Evolutionary conservation across 225 moss, liverwort and hornwort species (phyloP).

Genomic region (Lunularia cruciata): DNA sequence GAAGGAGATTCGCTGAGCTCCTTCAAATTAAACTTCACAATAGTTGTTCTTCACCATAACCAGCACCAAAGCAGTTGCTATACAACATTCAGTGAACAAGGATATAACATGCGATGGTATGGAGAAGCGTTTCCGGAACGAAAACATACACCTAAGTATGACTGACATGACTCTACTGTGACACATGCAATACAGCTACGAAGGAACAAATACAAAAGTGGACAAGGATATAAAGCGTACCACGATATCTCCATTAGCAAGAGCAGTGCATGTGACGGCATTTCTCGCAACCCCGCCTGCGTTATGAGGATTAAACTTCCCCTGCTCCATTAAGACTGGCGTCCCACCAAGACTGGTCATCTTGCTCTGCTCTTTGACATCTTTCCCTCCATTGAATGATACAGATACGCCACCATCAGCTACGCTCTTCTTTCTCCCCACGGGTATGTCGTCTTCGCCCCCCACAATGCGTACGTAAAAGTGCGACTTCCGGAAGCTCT

Average conservation of each 20-base stretch:
- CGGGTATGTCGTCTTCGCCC: conserved; percentile 35
- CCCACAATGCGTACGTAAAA: conserved; percentile 67
- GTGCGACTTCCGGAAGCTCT: conserved; percentile 82
- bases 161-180: neutral
- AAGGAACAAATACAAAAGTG: neutral
- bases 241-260: conserved; percentile 89
- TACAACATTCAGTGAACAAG: too few species aligned
- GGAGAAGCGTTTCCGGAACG: too few species aligned
- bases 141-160: neutral
- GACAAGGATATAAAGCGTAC: conserved; percentile 44
- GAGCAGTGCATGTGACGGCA: conserved; percentile 75
- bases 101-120: too few species aligned
- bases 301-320: conserved; percentile 69
- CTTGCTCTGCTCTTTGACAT: conserved; percentile 42
- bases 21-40: too few species aligned
- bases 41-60: too few species aligned
- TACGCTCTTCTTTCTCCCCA: conserved; percentile 33
- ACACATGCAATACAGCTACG: too few species aligned
- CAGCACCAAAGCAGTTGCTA: too few species aligned
- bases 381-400: conserved; percentile 46
- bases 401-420: conserved; percentile 24
- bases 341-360: conserved; percentile 54
- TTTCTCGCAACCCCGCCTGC: conserved; percentile 89
- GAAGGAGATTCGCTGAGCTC: too few species aligned
- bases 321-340: conserved; percentile 73